Percentiles rank a stretch among this genome's conserved stretches.
phyloP scores from a whole-genome alignment of 768 basidiomycete species.

The Hortiboletus campestris region DNA sequence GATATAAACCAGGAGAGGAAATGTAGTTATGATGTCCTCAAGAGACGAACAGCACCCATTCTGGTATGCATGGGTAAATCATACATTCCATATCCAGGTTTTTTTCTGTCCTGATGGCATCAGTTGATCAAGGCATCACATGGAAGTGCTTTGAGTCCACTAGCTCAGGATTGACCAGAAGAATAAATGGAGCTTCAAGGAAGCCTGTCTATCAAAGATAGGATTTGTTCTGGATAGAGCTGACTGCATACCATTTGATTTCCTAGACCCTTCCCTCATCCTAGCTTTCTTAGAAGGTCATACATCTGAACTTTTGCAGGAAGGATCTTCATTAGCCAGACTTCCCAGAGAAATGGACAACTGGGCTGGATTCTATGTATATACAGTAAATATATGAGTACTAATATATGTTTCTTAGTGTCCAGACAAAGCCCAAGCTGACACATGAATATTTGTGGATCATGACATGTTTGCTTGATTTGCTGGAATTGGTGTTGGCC shows the following conservation, averaged over 20 bases:
- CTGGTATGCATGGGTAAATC: slow-evolving; percentile 1
- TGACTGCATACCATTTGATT: not conserved
- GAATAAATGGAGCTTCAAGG: not conserved
- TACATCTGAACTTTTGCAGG: no score
- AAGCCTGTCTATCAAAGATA: not conserved
- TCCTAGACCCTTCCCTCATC: not conserved
- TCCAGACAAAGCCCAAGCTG: no score
- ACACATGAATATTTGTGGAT: no score
- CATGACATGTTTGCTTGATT: no score
- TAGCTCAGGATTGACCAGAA: not conserved
- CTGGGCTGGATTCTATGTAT: not conserved
- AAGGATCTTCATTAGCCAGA: no score
- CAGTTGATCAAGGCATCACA: not conserved
- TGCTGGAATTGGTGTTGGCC: no score
- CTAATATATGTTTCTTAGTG: no score
- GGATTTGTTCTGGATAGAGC: not conserved
- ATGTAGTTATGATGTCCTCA: slow-evolving; percentile 10
- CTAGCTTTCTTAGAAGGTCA: no score
- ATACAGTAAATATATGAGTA: not conserved
- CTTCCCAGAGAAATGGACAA: not conserved
- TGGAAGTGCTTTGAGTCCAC: not conserved
- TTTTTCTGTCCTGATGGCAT: not conserved
- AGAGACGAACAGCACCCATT: slow-evolving; percentile 15
- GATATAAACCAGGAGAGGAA: not conserved
- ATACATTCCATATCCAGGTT: not conserved